phyloP scores from a whole-genome alignment of 2,329 filamentous ascomycete genomes.

The Xylariaceae sp. region DNA sequence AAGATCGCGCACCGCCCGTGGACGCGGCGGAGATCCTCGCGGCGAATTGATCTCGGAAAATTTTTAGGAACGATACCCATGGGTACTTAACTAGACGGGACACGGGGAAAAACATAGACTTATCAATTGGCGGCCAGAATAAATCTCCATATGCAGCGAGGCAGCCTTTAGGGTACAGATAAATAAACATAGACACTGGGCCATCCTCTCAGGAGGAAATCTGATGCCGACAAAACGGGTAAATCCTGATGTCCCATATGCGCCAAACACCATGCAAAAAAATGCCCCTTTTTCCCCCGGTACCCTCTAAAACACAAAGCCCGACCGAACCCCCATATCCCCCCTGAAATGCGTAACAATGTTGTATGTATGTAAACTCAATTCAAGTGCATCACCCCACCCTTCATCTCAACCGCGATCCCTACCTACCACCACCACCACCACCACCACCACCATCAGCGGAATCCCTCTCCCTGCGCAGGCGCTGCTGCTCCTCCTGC shows the following conservation, averaged over 20 bases:
- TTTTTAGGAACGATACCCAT: constrained; percentile 23
- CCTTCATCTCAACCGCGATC: constrained; percentile 1
- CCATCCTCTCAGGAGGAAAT: no score
- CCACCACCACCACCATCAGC: constrained; percentile 7
- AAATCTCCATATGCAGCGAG: no score
- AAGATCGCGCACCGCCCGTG: constrained; percentile 41
- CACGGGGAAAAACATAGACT: constrained; percentile 10
- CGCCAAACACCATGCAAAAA: constrained; percentile 17
- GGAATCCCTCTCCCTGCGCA: constrained; percentile 37
- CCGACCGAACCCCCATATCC: no score
- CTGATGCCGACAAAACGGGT: no score
- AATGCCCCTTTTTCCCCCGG: no score
- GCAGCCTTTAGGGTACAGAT: no score
- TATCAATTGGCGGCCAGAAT: constrained; percentile 1
- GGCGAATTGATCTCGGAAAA: constrained; percentile 39
- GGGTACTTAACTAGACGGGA: constrained; percentile 16
- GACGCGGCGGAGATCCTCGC: constrained; percentile 54
- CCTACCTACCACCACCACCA: constrained; percentile 6
- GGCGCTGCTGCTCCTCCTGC: constrained; percentile 64
- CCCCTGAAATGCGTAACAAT: no score
- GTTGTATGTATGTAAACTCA: neutral
- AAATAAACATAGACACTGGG: no score
- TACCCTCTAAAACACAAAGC: no score
- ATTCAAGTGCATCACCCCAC: neutral
- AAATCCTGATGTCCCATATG: no score